phyloP scores from a whole-genome alignment of 164 flowering plant genomes.

The Stephania yunnanensis region DNA sequence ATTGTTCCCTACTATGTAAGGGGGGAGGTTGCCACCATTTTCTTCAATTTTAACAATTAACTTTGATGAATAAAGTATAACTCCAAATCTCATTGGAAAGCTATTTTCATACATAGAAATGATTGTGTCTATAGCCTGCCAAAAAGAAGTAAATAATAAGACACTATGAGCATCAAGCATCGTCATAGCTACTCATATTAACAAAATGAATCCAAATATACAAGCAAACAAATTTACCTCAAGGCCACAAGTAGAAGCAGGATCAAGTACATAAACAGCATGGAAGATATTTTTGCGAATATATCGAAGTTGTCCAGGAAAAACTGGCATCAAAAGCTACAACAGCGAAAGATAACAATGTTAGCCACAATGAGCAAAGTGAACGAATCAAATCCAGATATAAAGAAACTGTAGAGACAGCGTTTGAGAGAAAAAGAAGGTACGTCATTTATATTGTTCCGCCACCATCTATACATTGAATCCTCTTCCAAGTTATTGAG shows the following conservation, averaged over 20 bases:
- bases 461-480: slow-evolving; percentile 81
- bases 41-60: slow-evolving; percentile 49
- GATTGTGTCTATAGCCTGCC: slow-evolving; percentile 72
- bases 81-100: slow-evolving; percentile 91
- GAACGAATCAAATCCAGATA: neutral
- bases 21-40: slow-evolving; percentile 40
- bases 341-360: slow-evolving; percentile 14
- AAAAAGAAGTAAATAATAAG: slow-evolving; percentile 2
- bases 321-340: slow-evolving; percentile 95
- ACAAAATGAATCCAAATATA: neutral
- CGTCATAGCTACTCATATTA: neutral
- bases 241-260: slow-evolving; percentile 75
- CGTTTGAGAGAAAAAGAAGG: neutral
- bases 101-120: slow-evolving; percentile 66
- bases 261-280: slow-evolving; percentile 90
- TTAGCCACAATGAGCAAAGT: neutral
- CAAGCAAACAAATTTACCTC: slow-evolving; percentile 50
- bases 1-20: slow-evolving; percentile 19
- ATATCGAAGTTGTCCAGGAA: slow-evolving; percentile 90
- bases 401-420: neutral
- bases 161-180: neutral
- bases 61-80: slow-evolving; percentile 66
- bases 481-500: slow-evolving; percentile 97
- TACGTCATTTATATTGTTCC: slow-evolving; percentile 92
- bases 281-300: slow-evolving; percentile 93